These are phyloP conservation scores for Scenedesmus sp. DNA, from an alignment of 163 green algal species.

Conservation along the genomic window DNA sequence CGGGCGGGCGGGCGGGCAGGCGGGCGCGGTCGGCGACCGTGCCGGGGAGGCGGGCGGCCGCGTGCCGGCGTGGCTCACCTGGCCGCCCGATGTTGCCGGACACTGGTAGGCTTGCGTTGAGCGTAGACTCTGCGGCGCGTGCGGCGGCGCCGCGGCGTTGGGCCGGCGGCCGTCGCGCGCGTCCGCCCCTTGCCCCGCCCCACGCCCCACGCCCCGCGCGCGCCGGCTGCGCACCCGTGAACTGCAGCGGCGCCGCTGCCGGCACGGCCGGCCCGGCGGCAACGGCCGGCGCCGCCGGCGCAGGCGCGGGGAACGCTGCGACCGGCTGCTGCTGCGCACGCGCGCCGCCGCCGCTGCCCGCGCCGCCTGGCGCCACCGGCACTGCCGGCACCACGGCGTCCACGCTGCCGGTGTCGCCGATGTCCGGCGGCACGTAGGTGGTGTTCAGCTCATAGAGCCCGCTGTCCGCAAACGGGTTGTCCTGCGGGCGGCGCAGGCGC, in stretches of 20 bases:
- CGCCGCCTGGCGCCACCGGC: not conserved
- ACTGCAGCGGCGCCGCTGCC: slow-evolving; percentile 24
- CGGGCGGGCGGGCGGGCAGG: too few relatives aligned
- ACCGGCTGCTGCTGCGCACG: not conserved
- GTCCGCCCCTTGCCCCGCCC: too few relatives aligned
- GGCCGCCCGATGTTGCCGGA: slow-evolving; percentile 46
- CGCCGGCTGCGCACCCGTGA: slow-evolving; percentile 36
- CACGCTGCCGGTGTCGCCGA: slow-evolving; percentile 33
- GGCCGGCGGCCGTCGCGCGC: too few relatives aligned
- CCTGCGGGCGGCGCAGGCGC: slow-evolving; percentile 18
- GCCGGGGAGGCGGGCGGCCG: not conserved
- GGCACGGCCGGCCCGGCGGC: not conserved
- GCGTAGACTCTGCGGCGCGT: slow-evolving; percentile 52
- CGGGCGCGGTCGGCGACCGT: too few relatives aligned
- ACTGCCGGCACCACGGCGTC: slow-evolving; percentile 45
- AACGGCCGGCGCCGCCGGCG: not conserved
- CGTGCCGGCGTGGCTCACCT: slow-evolving; percentile 7
- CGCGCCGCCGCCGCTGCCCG: not conserved
- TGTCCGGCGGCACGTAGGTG: slow-evolving; percentile 46
- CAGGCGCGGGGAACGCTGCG: not conserved
- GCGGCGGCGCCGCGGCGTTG: too few relatives aligned
- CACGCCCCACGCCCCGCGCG: too few relatives aligned
- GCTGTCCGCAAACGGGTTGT: slow-evolving; percentile 43
- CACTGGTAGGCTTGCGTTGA: slow-evolving; percentile 39
- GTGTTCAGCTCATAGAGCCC: slow-evolving; percentile 47